Evolutionary conservation across 2,329 filamentous ascomycete species (phyloP).

Genomic region (Penicillium sclerotiorum): DNA sequence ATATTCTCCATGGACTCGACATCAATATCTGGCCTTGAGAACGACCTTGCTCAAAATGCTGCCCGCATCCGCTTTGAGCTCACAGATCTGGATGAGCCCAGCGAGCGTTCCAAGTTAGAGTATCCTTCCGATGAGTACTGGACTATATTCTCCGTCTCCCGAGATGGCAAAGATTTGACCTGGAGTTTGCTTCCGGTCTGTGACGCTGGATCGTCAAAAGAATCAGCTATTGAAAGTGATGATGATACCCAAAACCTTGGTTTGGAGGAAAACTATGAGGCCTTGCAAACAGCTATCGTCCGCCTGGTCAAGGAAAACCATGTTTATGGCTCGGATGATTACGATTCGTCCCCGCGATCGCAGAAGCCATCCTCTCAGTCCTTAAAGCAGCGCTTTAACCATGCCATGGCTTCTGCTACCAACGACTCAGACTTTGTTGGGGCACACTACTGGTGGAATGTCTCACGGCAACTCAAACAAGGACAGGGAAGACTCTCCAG

Average conservation of each 20-base stretch:
- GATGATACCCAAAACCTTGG: slow-evolving; percentile 51
- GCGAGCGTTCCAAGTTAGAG: slow-evolving; percentile 59
- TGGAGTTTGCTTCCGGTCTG: slow-evolving; percentile 62
- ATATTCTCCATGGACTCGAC: slow-evolving; percentile 36
- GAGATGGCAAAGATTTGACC: slow-evolving; percentile 71
- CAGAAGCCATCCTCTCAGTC: slow-evolving; percentile 20
- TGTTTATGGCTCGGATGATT: slow-evolving; percentile 62
- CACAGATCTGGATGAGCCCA: slow-evolving; percentile 40
- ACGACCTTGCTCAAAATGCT: slow-evolving; percentile 34
- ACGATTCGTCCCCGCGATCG: slow-evolving; percentile 10
- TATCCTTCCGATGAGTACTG: slow-evolving; percentile 83
- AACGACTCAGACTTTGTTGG: slow-evolving; percentile 80
- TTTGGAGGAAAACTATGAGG: slow-evolving; percentile 77
- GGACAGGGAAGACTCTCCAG: slow-evolving; percentile 56
- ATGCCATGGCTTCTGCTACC: slow-evolving; percentile 74
- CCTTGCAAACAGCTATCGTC: slow-evolving; percentile 76
- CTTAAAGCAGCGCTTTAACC: slow-evolving; percentile 53
- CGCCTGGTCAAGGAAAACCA: slow-evolving; percentile 83
- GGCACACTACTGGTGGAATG: slow-evolving; percentile 83
- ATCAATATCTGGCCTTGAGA: slow-evolving; percentile 29
- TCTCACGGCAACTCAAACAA: slow-evolving; percentile 70
- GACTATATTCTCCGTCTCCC: slow-evolving; percentile 77
- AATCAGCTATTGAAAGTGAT: slow-evolving; percentile 60
- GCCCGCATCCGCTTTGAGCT: slow-evolving; percentile 47
- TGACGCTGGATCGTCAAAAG: slow-evolving; percentile 58